Evolutionary conservation across 2,329 filamentous ascomycete species (phyloP), one percentile per base, ranked within the genome.

Genomic region (Dactylellina leptospora): DNA sequence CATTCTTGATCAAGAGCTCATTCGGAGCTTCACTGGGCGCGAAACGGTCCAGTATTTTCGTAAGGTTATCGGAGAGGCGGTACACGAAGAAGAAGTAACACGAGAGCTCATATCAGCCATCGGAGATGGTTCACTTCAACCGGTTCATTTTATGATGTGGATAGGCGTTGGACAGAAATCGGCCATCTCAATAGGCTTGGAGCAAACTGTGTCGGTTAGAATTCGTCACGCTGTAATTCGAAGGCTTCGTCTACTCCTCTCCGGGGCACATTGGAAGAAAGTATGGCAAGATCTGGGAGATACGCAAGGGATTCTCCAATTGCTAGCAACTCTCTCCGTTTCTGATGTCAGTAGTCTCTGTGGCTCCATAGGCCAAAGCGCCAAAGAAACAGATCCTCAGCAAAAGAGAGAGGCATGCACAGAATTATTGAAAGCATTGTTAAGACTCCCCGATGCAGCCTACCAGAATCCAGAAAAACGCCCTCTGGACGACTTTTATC

Each of bases 341-440:
- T 16, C 9, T 4, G 51, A 66, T 13, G 51, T 66, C 13, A 13
- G 13, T 2, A 6, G 22, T 1, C n/a, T 58, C 1, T 66, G 61
- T 13, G 1, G 16, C 8, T 11, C 11, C 10, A 42, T 66, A 4
- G 28, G 13, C 2, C n/a, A 10, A 1, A 66, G 51, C 40, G 20
- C 44, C 10, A 50, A 22, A 28, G 3, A 23, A 18, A 50, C 20
- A 9, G 61, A 66, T n/a, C 27, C 51, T 2, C 10, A 2, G 2
- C 42, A 66, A 44, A 66, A 66, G 38, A 42, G 51, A 42, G 22
- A 42, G 5, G 51, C 42, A n/a, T 66, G 16, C 23, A 56, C 61
- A 20, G 16, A 50, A 10, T 18, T 66, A 0, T 30, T 47, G 2
- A 66, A 56, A 27, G 18, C 23, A 3, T 23, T 66, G n/a, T 30